These are phyloP conservation scores for Stemphylium lycopersici DNA, from an alignment of 2,329 filamentous ascomycete genomes.

Conservation along the genomic window DNA sequence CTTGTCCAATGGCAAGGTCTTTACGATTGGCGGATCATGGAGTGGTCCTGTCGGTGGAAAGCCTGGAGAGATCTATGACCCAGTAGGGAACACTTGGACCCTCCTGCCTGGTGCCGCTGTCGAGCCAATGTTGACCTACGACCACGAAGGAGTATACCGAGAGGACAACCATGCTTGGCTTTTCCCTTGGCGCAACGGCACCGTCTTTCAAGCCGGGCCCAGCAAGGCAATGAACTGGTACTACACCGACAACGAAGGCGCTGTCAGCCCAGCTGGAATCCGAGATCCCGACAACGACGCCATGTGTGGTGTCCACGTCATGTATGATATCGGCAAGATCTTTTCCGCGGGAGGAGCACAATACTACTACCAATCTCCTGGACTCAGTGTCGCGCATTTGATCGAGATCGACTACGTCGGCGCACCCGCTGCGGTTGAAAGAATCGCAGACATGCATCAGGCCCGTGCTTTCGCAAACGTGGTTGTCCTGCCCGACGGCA, in stretches of 20 bases:
- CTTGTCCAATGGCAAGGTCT: slow-evolving; percentile 25
- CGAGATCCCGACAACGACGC: slow-evolving; percentile 47
- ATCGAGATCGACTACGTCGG: slow-evolving; percentile 26
- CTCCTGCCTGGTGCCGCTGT: slow-evolving; percentile 23
- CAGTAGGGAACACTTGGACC: slow-evolving; percentile 19
- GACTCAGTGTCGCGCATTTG: slow-evolving; percentile 19
- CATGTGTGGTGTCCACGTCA: slow-evolving; percentile 54
- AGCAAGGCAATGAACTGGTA: slow-evolving; percentile 63
- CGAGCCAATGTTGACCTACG: slow-evolving; percentile 23
- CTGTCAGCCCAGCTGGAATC: slow-evolving; percentile 49
- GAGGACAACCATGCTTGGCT: slow-evolving; percentile 33
- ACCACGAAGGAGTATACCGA: slow-evolving; percentile 23
- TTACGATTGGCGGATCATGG: slow-evolving; percentile 29
- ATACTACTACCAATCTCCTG: slow-evolving; percentile 16
- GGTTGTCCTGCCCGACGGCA: slow-evolving; percentile 32
- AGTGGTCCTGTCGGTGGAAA: slow-evolving; percentile 20
- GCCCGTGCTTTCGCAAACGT: slow-evolving; percentile 26
- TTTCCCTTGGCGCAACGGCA: slow-evolving; percentile 26
- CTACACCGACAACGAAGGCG: slow-evolving; percentile 52
- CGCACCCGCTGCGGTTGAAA: slow-evolving; percentile 15
- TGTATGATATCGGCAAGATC: slow-evolving; percentile 52
- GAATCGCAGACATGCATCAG: slow-evolving; percentile 19
- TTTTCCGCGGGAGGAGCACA: slow-evolving; percentile 43
- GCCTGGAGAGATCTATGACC: slow-evolving; percentile 25
- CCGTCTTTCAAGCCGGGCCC: slow-evolving; percentile 61